phyloP scores from a whole-genome alignment of 139 green algal genomes.

The Pleodorina starrii region DNA sequence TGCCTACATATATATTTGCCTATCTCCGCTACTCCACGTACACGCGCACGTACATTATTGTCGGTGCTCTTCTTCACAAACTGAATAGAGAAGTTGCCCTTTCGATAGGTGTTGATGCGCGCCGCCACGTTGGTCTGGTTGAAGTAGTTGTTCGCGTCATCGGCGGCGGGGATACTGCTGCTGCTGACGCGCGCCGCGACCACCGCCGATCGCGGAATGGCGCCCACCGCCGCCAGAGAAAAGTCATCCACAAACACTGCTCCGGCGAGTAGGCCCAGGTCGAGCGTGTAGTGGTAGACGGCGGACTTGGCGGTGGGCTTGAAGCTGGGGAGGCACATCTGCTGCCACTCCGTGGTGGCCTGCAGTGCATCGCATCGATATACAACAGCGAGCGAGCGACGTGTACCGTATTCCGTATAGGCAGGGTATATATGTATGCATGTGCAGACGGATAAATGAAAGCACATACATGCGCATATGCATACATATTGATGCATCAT shows the following conservation, averaged over 20 bases:
- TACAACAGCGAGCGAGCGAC: not conserved
- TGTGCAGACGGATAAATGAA: too few relatives aligned
- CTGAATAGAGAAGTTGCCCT: not conserved
- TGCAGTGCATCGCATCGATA: not conserved
- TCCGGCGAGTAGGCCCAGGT: not conserved
- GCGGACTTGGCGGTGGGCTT: not conserved
- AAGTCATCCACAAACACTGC: conserved; percentile 16
- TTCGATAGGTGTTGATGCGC: not conserved
- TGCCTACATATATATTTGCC: not conserved
- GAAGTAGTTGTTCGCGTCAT: not conserved
- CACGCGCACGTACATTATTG: not conserved
- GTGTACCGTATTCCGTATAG: too few relatives aligned
- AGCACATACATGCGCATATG: too few relatives aligned
- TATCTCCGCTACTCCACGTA: too few relatives aligned
- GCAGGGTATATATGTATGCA: too few relatives aligned
- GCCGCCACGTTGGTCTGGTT: not conserved
- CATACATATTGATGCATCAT: too few relatives aligned
- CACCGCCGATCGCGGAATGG: not conserved
- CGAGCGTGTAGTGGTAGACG: not conserved
- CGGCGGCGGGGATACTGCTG: not conserved
- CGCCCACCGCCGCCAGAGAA: not conserved
- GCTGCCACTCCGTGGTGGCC: not conserved
- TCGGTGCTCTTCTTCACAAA: not conserved
- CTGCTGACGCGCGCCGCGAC: not conserved
- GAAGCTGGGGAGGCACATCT: not conserved